A percentile compares a stretch with the other conserved stretches of the same genome.
phyloP scores from a whole-genome alignment of 2,329 filamentous ascomycete species.

The Capronia americana region DNA sequence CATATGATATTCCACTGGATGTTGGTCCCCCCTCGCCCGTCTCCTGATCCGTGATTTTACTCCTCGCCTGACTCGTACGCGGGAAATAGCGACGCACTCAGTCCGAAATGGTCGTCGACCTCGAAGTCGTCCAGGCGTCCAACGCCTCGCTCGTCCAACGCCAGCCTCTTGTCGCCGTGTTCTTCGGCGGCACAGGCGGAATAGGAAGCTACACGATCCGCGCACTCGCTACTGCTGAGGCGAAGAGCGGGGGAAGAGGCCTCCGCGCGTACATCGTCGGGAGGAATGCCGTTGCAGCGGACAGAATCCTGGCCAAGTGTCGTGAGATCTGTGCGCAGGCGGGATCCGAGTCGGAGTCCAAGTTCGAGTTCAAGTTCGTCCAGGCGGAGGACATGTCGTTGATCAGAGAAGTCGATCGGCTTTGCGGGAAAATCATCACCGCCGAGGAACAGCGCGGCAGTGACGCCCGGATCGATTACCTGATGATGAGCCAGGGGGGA shows the following conservation, averaged over 20 bases:
- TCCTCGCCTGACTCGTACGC: no score
- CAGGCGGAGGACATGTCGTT: slow-evolving; percentile 43
- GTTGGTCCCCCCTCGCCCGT: no score
- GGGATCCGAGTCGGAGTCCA: background rate
- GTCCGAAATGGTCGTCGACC: slow-evolving; percentile 17
- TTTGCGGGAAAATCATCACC: slow-evolving; percentile 42
- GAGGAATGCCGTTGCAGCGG: slow-evolving; percentile 40
- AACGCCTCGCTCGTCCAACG: slow-evolving; percentile 14
- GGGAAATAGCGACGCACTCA: background rate
- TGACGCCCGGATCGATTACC: slow-evolving; percentile 44
- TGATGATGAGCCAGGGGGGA: slow-evolving; percentile 45
- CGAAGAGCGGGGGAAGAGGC: slow-evolving; percentile 21
- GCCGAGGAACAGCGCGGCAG: slow-evolving; percentile 36
- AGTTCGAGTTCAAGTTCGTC: slow-evolving; percentile 45
- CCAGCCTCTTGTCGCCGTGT: slow-evolving; percentile 69
- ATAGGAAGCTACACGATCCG: slow-evolving; percentile 33
- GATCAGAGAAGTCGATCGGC: slow-evolving; percentile 46
- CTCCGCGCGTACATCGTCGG: slow-evolving; percentile 47
- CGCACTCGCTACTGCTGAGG: slow-evolving; percentile 23
- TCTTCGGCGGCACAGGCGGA: slow-evolving; percentile 66
- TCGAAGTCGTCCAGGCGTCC: slow-evolving; percentile 6
- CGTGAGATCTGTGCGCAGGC: slow-evolving; percentile 42
- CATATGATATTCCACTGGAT: no score
- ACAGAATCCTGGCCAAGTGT: slow-evolving; percentile 42
- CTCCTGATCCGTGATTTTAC: no score